These are phyloP conservation scores for Adansonia digitata DNA, from an alignment of 345 rosid genomes.

Conservation along the genomic window DNA sequence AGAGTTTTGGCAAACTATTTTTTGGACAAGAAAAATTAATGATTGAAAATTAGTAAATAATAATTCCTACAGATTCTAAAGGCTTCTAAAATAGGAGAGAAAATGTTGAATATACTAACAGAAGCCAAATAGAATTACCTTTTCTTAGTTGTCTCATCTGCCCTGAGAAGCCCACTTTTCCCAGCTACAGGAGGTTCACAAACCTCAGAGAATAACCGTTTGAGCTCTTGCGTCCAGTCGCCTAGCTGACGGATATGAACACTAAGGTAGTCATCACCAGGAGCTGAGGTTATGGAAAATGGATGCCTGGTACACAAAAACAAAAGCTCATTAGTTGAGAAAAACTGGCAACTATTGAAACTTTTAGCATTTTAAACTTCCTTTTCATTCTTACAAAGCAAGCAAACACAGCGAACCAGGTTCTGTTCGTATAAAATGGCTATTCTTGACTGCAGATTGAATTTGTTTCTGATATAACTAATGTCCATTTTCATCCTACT, in stretches of 20 bases:
- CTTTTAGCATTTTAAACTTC: background rate
- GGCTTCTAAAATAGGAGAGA: background rate
- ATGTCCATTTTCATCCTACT: background rate
- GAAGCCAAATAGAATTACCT: slow-evolving; percentile 34
- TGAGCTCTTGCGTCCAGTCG: slow-evolving; percentile 98
- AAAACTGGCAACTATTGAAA: background rate
- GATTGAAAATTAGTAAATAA: background rate
- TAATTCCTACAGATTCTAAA: background rate
- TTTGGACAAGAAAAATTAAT: slow-evolving; percentile 1
- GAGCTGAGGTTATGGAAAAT: slow-evolving; percentile 96
- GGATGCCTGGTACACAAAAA: slow-evolving; percentile 73
- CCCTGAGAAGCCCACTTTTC: slow-evolving; percentile 96
- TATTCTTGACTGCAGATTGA: background rate
- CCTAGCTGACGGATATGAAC: slow-evolving; percentile 94
- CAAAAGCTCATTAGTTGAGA: background rate
- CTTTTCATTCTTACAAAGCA: background rate
- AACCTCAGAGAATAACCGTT: slow-evolving; percentile 69
- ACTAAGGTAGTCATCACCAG: slow-evolving; percentile 86
- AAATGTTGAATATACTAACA: background rate
- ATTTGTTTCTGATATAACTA: background rate
- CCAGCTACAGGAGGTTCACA: slow-evolving; percentile 83
- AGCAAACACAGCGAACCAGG: background rate
- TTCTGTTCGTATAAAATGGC: background rate
- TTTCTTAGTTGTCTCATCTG: slow-evolving; percentile 85
- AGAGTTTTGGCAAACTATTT: slow-evolving; percentile 88